Percentiles rank a stretch among this genome's conserved stretches.
These are phyloP conservation scores for Scenedesmus sp. DNA, from an alignment of 163 green algal species.

Conservation along the genomic window DNA sequence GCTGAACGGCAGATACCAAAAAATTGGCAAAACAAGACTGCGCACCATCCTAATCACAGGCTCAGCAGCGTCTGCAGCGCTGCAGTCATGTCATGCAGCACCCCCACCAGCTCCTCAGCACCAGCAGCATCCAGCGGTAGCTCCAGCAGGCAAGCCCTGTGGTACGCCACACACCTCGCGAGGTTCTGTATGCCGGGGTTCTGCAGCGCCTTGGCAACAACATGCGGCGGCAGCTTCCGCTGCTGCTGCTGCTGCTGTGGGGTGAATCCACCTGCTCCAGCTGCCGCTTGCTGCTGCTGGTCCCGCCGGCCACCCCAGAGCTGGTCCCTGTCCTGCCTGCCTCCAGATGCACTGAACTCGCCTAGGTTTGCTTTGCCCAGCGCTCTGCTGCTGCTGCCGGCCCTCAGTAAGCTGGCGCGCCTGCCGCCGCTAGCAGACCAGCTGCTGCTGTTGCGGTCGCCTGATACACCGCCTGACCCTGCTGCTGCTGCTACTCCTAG, in stretches of 20 bases:
- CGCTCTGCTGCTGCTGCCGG: not conserved
- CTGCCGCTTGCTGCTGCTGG: not conserved
- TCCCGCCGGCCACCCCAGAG: not conserved
- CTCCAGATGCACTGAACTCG: not conserved
- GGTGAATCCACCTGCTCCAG: too few relatives aligned
- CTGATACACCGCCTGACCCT: not conserved
- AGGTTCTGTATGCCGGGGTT: conserved; percentile 73
- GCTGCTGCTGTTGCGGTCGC: not conserved
- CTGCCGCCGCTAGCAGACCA: not conserved
- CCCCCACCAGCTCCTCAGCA: conserved; percentile 29
- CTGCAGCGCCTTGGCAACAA: conserved; percentile 51
- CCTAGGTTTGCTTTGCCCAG: not conserved
- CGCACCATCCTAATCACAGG: not conserved
- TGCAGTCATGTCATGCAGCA: conserved; percentile 32
- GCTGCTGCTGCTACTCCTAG: conserved; percentile 9
- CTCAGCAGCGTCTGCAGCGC: conserved; percentile 52
- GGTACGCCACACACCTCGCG: conserved; percentile 65
- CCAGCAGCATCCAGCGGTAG: conserved; percentile 41
- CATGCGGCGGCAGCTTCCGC: conserved; percentile 12
- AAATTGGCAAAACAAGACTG: too few relatives aligned
- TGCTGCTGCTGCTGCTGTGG: conserved; percentile 11
- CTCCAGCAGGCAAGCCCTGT: conserved; percentile 52
- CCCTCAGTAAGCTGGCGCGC: not conserved
- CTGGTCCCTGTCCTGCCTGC: not conserved
- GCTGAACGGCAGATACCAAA: conserved; percentile 7